Base-by-base conservation (phyloP, 2,329 filamentous ascomycete genomes). In the Colletotrichum chlorophyti region DNA sequence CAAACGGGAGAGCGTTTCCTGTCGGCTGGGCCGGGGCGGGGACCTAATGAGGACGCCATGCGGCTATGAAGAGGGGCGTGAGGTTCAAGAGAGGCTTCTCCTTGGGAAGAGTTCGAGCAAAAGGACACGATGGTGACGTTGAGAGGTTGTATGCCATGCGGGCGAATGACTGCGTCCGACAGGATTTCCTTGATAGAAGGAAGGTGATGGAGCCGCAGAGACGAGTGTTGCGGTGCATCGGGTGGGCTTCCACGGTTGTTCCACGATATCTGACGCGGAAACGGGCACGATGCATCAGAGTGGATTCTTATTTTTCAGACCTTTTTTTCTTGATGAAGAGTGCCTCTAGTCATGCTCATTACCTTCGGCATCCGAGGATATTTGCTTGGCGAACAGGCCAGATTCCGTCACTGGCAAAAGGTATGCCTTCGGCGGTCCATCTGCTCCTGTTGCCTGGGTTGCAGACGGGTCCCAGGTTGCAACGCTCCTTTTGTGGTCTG, bases 51-150 rank as follows among this genome's bases (percentile, higher is more conserved):
- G 27, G 27, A 38, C 12, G 32, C 32, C 46, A 49, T 49, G 46
- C 32, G 46, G 46, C 46, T 29, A 11, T 27, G 32, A 37, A 38
- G 34, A 38, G 23, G 23, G 27, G 31, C 32, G n/a, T n/a, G n/a
- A 48, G 26, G 45, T 21, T 21, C 15, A 12, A 19, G 15, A 15
- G 12, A 37, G 34, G 34, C 34, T 37, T 34, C 15, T n/a, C 15
- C 6, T 15, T 34, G 15, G n/a, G 11, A 14, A 12, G 23, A 11
- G 6, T 10, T 27, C 15, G 12, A 24, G 45, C 15, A 14, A 37
- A 19, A 48, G 38, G 24, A 14, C 31, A 29, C 46, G 46, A 38
- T 49, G 47, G 34, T 50, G 47, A 50, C 47, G 34, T 29, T 50
- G 26, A 17, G 41, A 24, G 23, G 32, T 4, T 19, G 26, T 9